phyloP scores from a whole-genome alignment of 306 rosid genomes.

The Cicer judaicum region DNA sequence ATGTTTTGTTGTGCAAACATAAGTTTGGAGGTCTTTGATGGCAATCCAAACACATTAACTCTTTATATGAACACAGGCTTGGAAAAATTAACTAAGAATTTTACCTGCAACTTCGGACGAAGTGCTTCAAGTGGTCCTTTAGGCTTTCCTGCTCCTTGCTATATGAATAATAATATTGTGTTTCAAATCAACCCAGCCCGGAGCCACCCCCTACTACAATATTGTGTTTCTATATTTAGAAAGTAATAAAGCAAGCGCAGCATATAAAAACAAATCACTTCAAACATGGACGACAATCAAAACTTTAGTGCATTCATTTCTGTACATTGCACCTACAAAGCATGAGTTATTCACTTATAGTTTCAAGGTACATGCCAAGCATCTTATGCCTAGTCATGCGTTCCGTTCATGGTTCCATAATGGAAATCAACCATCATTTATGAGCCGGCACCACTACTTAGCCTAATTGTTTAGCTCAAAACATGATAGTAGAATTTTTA shows the following conservation, averaged over 20 bases:
- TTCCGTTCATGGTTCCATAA: not conserved
- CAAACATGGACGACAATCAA: not conserved
- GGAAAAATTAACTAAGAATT: not conserved
- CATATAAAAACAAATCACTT: too few species aligned
- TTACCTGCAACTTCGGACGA: constrained; percentile 96
- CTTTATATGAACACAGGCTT: too few species aligned
- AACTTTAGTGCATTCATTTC: not conserved
- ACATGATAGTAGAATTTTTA: not conserved
- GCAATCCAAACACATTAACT: too few species aligned
- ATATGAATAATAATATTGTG: constrained; percentile 42
- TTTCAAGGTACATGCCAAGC: constrained; percentile 9
- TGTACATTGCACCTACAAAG: constrained; percentile 7
- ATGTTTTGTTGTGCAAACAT: too few species aligned
- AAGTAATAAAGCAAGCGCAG: too few species aligned
- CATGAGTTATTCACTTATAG: not conserved
- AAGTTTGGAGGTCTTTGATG: too few species aligned
- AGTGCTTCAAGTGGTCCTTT: constrained; percentile 99
- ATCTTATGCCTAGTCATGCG: not conserved
- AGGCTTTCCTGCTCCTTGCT: constrained; percentile 90
- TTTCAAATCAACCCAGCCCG: too few species aligned
- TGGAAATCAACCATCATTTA: not conserved
- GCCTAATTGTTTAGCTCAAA: not conserved
- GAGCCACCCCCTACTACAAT: too few species aligned
- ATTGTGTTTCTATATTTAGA: too few species aligned
- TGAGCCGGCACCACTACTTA: not conserved